Evolutionary conservation across 2,329 filamentous ascomycete genomes (phyloP), one percentile per base, ranked within the genome.

Genomic region (Botryosphaeria dothidea): DNA sequence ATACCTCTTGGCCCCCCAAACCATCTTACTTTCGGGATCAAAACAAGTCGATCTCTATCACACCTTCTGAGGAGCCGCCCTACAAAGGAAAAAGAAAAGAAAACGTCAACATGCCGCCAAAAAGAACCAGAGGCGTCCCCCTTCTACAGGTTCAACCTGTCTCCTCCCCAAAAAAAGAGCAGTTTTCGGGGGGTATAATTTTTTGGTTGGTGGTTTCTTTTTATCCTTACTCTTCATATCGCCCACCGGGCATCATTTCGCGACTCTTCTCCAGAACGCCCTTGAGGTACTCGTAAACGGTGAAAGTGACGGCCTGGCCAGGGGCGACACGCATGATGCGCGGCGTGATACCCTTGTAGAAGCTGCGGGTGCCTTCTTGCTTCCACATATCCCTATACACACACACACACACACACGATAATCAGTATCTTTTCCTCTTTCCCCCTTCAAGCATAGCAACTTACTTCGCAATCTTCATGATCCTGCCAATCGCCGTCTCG

Each of bases 331-430:
- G 88, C 93, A 98, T 98, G 71, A 99, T 91, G 72, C 95, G 88
- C 6, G 95, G 95, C 52, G 95, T 99, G 80, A 99, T 99, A 73
- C 95, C 95, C 86, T 98, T 98, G 85, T 97, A 99, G 81, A 99
- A 99, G 54, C 95, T 95, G 72, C 92, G 89, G 71, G 94, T 84
- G 38, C 95, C 95, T 81, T 99, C 95, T 82, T 96, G 92, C 74
- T 90, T 92, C 79, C 81, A 83, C 81, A 84, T 83, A 46, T 81
- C 77, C 57, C 75, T 79, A 60, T 41, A 7, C n/a, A n/a, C n/a
- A n/a, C n/a, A n/a, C n/a, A n/a, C n/a, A n/a, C n/a, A n/a, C n/a
- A n/a, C n/a, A 17, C 9, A 3, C 11, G 31, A 45, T 43, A 29
- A 52, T 45, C 80, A 85, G 73, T 66, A 88, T 8, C 21, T 13